A percentile compares a stretch with the other conserved stretches of the same genome.
These are phyloP conservation scores for Neoboletus brunneissimus DNA, from an alignment of 768 basidiomycete genomes.

Conservation along the genomic window DNA sequence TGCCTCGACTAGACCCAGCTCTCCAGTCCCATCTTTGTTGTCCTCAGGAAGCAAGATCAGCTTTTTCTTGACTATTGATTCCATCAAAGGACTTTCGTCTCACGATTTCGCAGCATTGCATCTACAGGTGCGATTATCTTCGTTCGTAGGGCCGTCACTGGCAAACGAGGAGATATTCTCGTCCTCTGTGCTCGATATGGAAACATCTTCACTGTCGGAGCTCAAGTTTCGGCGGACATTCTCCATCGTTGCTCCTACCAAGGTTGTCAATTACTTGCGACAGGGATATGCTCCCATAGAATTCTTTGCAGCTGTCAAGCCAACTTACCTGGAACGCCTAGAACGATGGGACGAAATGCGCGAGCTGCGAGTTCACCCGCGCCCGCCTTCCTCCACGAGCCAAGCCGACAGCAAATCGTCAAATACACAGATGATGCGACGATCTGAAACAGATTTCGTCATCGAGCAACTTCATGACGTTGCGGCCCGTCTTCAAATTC, in stretches of 20 bases:
- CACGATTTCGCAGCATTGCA: conserved; percentile 86
- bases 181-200: conserved; percentile 72
- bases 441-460: conserved; percentile 90
- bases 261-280: conserved; percentile 67
- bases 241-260: conserved; percentile 70
- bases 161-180: conserved; percentile 79
- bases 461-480: conserved; percentile 87
- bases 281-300: conserved; percentile 84
- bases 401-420: conserved; percentile 40
- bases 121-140: conserved; percentile 83
- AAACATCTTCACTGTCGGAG: conserved; percentile 66
- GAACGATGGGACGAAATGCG: conserved; percentile 94
- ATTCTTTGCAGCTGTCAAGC: conserved; percentile 80
- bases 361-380: conserved; percentile 58
- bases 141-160: conserved; percentile 72
- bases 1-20: conserved; percentile 69
- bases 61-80: conserved; percentile 84
- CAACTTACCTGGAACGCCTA: conserved; percentile 83
- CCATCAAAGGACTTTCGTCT: conserved; percentile 85
- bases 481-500: conserved; percentile 82
- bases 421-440: conserved; percentile 71
- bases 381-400: conserved; percentile 30
- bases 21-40: conserved; percentile 67
- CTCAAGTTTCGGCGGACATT: conserved; percentile 83
- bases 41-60: conserved; percentile 75